phyloP scores from a whole-genome alignment of 2,329 filamentous ascomycete genomes.

The Phialophora verrucosa region DNA sequence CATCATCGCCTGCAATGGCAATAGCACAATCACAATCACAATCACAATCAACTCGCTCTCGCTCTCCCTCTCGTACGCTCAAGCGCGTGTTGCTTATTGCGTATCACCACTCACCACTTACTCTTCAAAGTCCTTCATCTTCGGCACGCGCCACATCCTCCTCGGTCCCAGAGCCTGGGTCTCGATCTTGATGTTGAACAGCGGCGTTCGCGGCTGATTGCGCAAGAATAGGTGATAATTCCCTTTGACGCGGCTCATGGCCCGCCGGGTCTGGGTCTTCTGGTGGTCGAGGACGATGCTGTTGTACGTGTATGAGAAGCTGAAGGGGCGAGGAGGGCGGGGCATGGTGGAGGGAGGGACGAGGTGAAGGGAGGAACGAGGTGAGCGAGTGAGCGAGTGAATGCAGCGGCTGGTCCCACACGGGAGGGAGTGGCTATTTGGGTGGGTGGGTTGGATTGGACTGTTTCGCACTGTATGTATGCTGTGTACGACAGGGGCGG shows the following conservation, averaged over 20 bases:
- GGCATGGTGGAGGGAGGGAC: slow-evolving; percentile 3
- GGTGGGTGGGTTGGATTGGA: neutral
- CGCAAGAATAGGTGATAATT: slow-evolving; percentile 40
- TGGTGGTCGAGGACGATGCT: slow-evolving; percentile 38
- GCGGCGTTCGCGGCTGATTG: slow-evolving; percentile 37
- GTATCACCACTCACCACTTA: slow-evolving; percentile 11
- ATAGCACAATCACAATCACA: neutral
- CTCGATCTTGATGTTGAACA: slow-evolving; percentile 20
- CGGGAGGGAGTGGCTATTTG: neutral
- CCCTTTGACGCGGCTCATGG: slow-evolving; percentile 35
- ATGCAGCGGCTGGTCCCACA: neutral
- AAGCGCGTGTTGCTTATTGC: neutral
- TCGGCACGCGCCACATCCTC: slow-evolving; percentile 35
- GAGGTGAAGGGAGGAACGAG: too few species aligned
- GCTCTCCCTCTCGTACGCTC: neutral
- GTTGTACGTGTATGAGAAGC: slow-evolving; percentile 37
- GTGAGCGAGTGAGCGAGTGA: neutral
- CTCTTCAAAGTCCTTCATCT: slow-evolving; percentile 31
- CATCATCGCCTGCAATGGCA: neutral
- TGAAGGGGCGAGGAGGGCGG: slow-evolving; percentile 24
- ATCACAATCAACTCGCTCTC: neutral
- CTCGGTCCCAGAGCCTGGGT: slow-evolving; percentile 23
- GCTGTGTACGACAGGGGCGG: neutral
- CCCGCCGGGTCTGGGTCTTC: slow-evolving; percentile 34
- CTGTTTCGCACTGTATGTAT: neutral